A percentile compares a stretch with the other conserved stretches of the same genome.
Conservation (phyloP, 2,329 filamentous ascomycete genomes). For the Cyphellophora europaea region DNA sequence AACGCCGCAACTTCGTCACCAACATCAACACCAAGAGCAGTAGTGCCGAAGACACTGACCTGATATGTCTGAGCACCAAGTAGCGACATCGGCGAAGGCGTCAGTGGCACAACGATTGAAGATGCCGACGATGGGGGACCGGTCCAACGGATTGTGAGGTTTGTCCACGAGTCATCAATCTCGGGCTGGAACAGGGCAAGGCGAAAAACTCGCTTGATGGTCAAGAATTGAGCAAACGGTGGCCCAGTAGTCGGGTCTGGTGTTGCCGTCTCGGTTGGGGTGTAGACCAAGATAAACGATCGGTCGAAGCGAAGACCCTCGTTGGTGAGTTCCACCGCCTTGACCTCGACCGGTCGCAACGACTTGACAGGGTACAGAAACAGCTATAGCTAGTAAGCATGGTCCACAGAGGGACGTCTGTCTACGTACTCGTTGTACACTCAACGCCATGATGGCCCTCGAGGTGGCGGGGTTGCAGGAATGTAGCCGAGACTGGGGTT, state of each 20-base stretch:
- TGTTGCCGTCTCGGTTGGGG: constrained; percentile 9
- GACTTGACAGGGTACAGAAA: constrained; percentile 19
- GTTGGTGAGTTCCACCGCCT: constrained; percentile 17
- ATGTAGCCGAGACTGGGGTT: too few species aligned
- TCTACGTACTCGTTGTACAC: constrained; percentile 1
- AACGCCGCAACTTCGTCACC: constrained; percentile 14
- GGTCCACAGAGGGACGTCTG: too few species aligned
- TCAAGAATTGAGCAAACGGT: constrained; percentile 15
- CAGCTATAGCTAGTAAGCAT: too few species aligned
- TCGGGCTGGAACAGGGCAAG: constrained; percentile 15
- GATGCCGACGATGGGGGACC: constrained; percentile 7
- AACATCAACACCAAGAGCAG: constrained; percentile 16
- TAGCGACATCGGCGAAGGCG: constrained; percentile 14
- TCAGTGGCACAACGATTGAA: constrained; percentile 9
- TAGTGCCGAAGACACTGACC: constrained; percentile 17
- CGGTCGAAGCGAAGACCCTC: constrained; percentile 17
- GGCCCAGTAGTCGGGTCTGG: background rate
- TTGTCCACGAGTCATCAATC: constrained; percentile 17
- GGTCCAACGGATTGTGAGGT: constrained; percentile 15
- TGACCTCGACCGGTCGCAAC: constrained; percentile 15
- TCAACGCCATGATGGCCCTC: background rate
- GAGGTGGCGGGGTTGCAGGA: too few species aligned
- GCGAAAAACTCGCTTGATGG: constrained; percentile 17
- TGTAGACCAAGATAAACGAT: constrained; percentile 16
- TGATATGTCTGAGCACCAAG: constrained; percentile 13